Evolutionary conservation across 176 grass and related monocot species (phyloP), one percentile per base, ranked within the genome.

Genomic region (Juncus inflexus): DNA sequence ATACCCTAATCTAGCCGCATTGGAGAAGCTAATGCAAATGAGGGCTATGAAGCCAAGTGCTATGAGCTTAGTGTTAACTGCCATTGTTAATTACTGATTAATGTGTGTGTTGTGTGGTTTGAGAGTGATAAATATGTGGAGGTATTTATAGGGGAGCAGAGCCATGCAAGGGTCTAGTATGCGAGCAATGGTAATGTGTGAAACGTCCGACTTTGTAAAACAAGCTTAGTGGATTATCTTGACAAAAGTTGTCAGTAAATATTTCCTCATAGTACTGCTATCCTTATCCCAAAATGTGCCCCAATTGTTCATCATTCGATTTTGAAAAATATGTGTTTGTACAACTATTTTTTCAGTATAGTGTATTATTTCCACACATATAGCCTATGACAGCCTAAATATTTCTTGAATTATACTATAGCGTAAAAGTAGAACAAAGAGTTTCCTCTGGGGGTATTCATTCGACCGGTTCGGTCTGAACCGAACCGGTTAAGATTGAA

Each of bases 61-160:
- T 47, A 77, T 40, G 12, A 67, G 7, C 19, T 77, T 77, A 15
- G 49, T 75, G 14, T 60, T 52, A 60, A 40, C 63, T 62, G 66
- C 66, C 39, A 15, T 35, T 70, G 15, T 68, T 43, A 6, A 42
- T 74, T 62, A 60, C 58, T 3, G 60, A 50, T 55, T 2, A 45
- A 10, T 35, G 5, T 49, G 59, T 15, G 35, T 5, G 43, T 0
- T 37, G 9, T 63, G 58, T 35, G 13, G 6, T 40, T 10, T 63
- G 56, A 36, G 43, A 15, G 15, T 53, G 57, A 12, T 55, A 52
- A 76, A 61, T 15, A 45, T 2, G 9, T 9, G 54, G 35, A 37
- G 74, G 37, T 77, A 77, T 77, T 60, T 77, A 67, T 77, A 77
- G 74, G 16, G 73, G 36, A 15, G 36, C 39, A 75, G 37, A 11